These are phyloP conservation scores for Tubosaeta brunneosetosa DNA, from an alignment of 768 basidiomycete genomes.

Conservation along the genomic window DNA sequence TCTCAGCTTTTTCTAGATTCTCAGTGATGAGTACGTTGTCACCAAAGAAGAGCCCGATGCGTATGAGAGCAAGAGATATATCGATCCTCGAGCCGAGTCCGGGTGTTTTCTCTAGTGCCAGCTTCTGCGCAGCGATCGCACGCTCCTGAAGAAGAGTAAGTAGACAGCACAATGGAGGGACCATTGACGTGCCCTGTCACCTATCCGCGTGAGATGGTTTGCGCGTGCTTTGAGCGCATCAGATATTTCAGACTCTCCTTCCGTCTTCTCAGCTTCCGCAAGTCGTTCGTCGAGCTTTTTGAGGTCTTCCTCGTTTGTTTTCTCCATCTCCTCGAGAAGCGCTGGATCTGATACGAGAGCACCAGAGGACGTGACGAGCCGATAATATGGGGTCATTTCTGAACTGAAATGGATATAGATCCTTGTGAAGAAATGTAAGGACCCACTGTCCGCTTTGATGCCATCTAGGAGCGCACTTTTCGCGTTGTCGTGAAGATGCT, in stretches of 20 bases:
- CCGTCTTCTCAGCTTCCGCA: conserved; percentile 81
- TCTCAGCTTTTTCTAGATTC: conserved; percentile 75
- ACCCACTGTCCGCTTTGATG: conserved; percentile 76
- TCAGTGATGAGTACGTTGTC: conserved; percentile 67
- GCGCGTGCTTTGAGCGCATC: conserved; percentile 84
- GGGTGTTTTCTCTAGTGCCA: conserved; percentile 87
- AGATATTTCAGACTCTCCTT: conserved; percentile 91
- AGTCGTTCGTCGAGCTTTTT: conserved; percentile 71
- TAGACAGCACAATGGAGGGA: neutral
- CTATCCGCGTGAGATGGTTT: conserved; percentile 82
- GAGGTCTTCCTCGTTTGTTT: conserved; percentile 68
- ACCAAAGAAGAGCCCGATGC: conserved; percentile 87
- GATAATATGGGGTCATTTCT: conserved; percentile 92
- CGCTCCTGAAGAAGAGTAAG: conserved; percentile 50
- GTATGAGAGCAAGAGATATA: conserved; percentile 80
- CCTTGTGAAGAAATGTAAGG: neutral
- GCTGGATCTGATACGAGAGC: conserved; percentile 40
- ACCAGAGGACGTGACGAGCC: conserved; percentile 47
- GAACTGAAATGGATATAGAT: neutral
- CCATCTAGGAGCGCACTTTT: conserved; percentile 61
- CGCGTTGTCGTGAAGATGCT: conserved; percentile 64
- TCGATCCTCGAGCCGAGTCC: conserved; percentile 93
- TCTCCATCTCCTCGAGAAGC: conserved; percentile 28
- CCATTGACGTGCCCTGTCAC: conserved; percentile 56
- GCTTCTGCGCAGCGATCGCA: conserved; percentile 75